phyloP scores from a whole-genome alignment of 1,284 basidiomycete genomes.

The Inonotus hispidus region DNA sequence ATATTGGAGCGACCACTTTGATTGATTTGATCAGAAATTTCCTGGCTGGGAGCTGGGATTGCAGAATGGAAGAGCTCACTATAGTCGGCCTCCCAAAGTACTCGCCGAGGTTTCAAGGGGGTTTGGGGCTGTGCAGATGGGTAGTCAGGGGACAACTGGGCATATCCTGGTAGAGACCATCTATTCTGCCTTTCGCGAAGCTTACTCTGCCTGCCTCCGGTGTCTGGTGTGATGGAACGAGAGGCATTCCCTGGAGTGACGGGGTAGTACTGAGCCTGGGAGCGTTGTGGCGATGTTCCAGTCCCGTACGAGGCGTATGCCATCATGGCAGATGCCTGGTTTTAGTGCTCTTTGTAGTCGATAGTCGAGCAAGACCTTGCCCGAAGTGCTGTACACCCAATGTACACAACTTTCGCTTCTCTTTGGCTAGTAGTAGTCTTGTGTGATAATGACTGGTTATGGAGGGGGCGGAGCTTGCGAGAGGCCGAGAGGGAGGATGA shows the following conservation, averaged over 20 bases:
- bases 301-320: background rate
- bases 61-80: background rate
- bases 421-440: too few species aligned
- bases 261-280: background rate
- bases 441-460: too few species aligned
- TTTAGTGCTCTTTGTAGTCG: background rate
- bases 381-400: background rate
- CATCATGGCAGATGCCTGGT: background rate
- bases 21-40: background rate
- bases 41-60: too few species aligned
- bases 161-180: background rate
- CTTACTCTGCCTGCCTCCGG: background rate
- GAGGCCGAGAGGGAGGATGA: too few species aligned
- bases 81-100: conserved; percentile 9
- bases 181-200: background rate
- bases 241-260: background rate
- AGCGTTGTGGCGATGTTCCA: background rate
- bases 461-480: too few species aligned
- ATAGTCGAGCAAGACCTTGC: background rate
- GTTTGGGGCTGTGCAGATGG: background rate
- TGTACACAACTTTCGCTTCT: too few species aligned
- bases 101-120: background rate
- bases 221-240: background rate
- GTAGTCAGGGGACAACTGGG: background rate
- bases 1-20: conserved; percentile 1